Base-by-base conservation (phyloP, 2,329 filamentous ascomycete genomes). In the Fonsecaea erecta region DNA sequence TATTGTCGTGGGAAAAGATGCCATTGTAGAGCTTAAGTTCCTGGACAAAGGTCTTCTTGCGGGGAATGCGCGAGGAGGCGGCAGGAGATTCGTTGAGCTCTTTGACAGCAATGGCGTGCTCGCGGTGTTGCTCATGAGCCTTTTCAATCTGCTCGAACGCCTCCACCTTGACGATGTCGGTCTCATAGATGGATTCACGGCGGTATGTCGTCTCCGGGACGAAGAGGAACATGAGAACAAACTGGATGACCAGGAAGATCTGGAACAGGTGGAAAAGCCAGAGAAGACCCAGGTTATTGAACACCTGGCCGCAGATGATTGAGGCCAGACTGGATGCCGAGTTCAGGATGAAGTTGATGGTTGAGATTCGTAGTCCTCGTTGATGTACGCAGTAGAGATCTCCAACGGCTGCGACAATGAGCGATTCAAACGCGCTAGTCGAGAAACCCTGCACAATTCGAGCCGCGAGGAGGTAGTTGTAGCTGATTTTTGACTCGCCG, bases 391-490 rank as follows among this genome's bases (percentile, higher is more conserved):
- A 70, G 63, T 77, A 81, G 67, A 81, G 72, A 61, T 83, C 80
- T 1, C 79, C 76, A 1, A 82, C 75, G 3, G 77, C 78, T 11
- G 82, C 78, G 66, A 82, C 82, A n/a, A 78, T 77, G 12, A 84
- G 70, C 9, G 78, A 79, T 68, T 84, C 82, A 24, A 82, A 78
- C 0, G 82, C 81, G 1, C 81, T 77, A 16, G 75, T 77, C 32
- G 81, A 79, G 65, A 83, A 79, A 0, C 82, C 82, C 56, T 80
- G 78, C 0, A 84, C 68, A 24, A 83, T 75, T 46, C 80, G 79
- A 67, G 78, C 79, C 3, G 79, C 80, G 18, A 80, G 78, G 79
- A 81, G 83, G 65, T 81, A 77, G 3, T 80, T 78, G 35, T 79
- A 77, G 9, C 75, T 78, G 24, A 75, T 79, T 4, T 78, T 77